Evolutionary conservation across 306 rosid genomes (phyloP).

Genomic region (Cyamopsis tetragonoloba): DNA sequence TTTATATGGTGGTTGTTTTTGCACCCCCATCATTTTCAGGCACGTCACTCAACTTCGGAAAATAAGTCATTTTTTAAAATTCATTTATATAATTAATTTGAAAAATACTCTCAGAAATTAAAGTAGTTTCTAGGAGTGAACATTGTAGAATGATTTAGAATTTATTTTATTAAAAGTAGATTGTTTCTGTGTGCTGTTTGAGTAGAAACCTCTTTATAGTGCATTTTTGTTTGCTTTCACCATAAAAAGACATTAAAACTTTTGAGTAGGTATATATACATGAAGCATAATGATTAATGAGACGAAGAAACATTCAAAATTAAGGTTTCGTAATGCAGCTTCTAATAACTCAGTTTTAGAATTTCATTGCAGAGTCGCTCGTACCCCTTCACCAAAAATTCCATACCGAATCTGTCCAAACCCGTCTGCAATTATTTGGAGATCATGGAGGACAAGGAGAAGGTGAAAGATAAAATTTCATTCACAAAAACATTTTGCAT

Average conservation of each 20-base stretch:
- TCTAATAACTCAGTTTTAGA: neutral
- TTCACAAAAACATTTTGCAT: neutral
- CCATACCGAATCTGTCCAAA: slow-evolving; percentile 80
- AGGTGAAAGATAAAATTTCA: slow-evolving; percentile 30
- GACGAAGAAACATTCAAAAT: neutral
- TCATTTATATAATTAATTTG: no score
- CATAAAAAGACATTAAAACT: neutral
- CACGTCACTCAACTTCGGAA: no score
- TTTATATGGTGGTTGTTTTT: no score
- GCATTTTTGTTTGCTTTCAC: neutral
- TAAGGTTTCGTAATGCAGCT: neutral
- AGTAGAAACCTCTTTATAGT: neutral
- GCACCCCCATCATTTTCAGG: no score
- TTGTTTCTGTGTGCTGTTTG: neutral
- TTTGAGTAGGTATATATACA: no score
- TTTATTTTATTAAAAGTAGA: no score
- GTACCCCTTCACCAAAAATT: slow-evolving; percentile 49
- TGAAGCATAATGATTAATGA: neutral
- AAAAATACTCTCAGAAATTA: no score
- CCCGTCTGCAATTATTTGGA: slow-evolving; percentile 89
- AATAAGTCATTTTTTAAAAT: no score
- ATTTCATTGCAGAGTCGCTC: slow-evolving; percentile 55
- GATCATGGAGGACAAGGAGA: slow-evolving; percentile 55
- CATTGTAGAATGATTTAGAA: no score
- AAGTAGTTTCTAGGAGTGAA: no score